These are phyloP conservation scores for Nicotiana sylvestris DNA, from an alignment of 257 asterid species.

Conservation along the genomic window DNA sequence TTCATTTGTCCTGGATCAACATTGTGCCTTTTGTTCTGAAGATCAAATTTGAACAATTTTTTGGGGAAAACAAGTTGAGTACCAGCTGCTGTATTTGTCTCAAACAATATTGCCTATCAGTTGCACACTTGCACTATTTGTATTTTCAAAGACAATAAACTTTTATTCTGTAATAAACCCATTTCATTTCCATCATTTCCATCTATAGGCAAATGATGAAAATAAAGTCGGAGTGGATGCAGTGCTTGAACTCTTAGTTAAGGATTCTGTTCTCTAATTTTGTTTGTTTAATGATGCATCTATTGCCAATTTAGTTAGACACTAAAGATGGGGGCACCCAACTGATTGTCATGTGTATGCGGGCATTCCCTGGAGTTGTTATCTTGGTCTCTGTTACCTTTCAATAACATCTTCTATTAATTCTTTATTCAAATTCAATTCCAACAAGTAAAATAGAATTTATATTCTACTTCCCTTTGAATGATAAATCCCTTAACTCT, in stretches of 20 bases:
- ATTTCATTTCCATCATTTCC: neutral
- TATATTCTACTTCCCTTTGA: too few species aligned
- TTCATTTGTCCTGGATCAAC: neutral
- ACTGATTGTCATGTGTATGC: neutral
- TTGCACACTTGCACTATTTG: neutral
- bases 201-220: constrained; percentile 1
- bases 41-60: neutral
- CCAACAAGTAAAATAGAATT: too few species aligned
- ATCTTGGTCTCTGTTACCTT: neutral
- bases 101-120: neutral
- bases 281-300: neutral
- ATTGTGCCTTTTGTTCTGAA: neutral
- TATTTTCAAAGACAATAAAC: neutral
- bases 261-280: neutral
- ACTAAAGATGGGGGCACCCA: neutral
- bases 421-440: too few species aligned
- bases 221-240: neutral
- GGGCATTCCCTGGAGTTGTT: neutral
- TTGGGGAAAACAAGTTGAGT: neutral
- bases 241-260: neutral
- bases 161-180: neutral
- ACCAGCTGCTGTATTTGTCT: neutral
- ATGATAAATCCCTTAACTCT: too few species aligned
- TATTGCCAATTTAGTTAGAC: neutral
- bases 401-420: neutral